phyloP scores from a whole-genome alignment of 129 eudicot genomes.

The Chrysanthemum seticuspe region DNA sequence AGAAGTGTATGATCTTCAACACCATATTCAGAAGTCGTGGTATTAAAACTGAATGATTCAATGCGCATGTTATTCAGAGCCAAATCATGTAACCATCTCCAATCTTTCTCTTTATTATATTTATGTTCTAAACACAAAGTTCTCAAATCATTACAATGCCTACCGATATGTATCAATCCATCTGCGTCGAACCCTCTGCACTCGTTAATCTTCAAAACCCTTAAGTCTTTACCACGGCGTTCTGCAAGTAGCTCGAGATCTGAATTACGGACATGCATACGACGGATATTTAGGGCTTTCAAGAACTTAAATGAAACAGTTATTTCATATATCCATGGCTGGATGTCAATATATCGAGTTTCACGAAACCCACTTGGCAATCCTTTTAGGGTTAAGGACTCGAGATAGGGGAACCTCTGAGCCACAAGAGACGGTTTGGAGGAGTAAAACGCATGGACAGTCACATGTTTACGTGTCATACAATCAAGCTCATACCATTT shows the following conservation, averaged over 20 bases:
- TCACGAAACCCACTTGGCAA: background rate
- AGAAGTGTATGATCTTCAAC: background rate
- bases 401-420: background rate
- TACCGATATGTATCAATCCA: background rate
- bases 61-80: background rate
- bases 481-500: background rate
- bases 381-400: background rate
- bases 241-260: background rate
- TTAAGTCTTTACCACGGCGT: background rate
- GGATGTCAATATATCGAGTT: background rate
- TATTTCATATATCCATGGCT: background rate
- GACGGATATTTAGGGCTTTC: background rate
- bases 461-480: background rate
- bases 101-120: background rate
- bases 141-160: background rate
- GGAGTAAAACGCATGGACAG: background rate
- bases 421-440: background rate
- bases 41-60: background rate
- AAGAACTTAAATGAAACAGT: background rate
- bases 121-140: background rate
- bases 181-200: background rate
- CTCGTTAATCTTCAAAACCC: background rate
- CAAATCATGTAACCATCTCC: background rate
- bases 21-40: background rate
- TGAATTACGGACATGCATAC: background rate